Conservation (phyloP, 768 basidiomycete genomes). For the Lactarius quietus region DNA sequence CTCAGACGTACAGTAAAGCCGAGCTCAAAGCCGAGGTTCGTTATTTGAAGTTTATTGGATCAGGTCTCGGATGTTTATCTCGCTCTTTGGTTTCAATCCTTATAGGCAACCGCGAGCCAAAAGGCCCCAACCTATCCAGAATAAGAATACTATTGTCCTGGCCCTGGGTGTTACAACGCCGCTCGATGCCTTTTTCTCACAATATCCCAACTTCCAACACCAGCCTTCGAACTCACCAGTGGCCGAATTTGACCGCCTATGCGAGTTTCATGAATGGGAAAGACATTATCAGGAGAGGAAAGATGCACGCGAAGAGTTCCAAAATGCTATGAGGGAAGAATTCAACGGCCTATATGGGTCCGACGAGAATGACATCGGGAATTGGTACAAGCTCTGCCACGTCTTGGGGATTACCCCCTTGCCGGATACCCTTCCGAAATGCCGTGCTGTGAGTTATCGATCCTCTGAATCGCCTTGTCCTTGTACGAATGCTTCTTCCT, state of each 20-base stretch:
- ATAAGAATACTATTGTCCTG: not conserved
- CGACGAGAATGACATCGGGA: slow-evolving; percentile 18
- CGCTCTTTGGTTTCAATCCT: not conserved
- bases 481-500: not conserved
- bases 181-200: slow-evolving; percentile 24
- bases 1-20: too few species aligned
- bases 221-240: slow-evolving; percentile 12
- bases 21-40: too few species aligned
- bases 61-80: too few species aligned
- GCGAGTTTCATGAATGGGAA: not conserved
- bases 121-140: not conserved
- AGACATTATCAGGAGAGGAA: not conserved
- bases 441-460: not conserved
- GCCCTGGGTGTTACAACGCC: not conserved
- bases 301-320: slow-evolving; percentile 1
- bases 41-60: too few species aligned
- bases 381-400: slow-evolving; percentile 24
- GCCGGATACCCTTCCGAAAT: slow-evolving; percentile 7
- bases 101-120: not conserved
- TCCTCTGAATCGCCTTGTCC: not conserved
- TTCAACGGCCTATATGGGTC: slow-evolving; percentile 27
- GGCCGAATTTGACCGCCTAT: slow-evolving; percentile 20
- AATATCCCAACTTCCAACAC: slow-evolving; percentile 18
- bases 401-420: slow-evolving; percentile 22
- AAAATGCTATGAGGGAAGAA: slow-evolving; percentile 18